Evolutionary conservation across 2,329 filamentous ascomycete genomes (phyloP).

Genomic region (Berkeleyomyces rouxiae): DNA sequence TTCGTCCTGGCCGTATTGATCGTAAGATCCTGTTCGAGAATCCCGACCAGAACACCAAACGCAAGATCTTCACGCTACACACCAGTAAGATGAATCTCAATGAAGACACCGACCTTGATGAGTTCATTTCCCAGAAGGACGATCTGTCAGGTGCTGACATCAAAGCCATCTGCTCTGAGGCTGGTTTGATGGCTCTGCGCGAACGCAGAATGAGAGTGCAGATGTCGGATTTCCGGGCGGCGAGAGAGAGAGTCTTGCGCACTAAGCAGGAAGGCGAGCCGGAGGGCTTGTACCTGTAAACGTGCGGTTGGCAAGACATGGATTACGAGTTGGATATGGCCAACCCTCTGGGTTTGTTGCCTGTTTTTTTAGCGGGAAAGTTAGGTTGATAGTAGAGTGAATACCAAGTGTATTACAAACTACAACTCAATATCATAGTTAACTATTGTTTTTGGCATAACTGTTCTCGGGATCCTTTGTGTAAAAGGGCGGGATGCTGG

Average conservation of each 20-base stretch:
- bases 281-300: constrained; percentile 93
- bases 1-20: constrained; percentile 93
- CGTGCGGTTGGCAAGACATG: neutral
- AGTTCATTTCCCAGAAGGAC: constrained; percentile 97
- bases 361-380: constrained; percentile 3
- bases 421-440: neutral
- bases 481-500: neutral
- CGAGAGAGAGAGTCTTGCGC: constrained; percentile 85
- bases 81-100: constrained; percentile 97
- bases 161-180: constrained; percentile 96
- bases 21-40: constrained; percentile 76
- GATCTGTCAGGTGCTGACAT: constrained; percentile 95
- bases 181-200: constrained; percentile 80
- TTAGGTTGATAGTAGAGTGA: neutral
- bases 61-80: constrained; percentile 97
- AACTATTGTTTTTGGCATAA: neutral
- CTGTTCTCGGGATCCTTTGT: neutral
- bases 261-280: constrained; percentile 98
- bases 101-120: constrained; percentile 93
- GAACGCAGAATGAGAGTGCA: constrained; percentile 96
- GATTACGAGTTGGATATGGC: neutral
- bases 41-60: constrained; percentile 66
- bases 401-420: neutral
- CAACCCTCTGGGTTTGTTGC: neutral
- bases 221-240: constrained; percentile 93